Base-by-base conservation (phyloP, 2,329 filamentous ascomycete genomes). In the Ophiostoma tasmaniense region DNA sequence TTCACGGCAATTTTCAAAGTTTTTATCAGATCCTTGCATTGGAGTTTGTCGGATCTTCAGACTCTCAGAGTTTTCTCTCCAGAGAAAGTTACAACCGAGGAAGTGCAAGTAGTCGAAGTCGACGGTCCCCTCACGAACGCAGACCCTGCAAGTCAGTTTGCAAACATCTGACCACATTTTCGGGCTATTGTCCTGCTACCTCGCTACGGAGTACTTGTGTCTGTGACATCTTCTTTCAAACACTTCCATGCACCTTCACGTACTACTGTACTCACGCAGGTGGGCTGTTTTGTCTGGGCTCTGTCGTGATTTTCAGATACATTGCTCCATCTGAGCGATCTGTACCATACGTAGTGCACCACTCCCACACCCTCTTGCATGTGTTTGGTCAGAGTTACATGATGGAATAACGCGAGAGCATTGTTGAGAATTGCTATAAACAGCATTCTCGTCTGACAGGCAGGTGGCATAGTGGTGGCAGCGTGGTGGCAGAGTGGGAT, bases 331-430 rank as follows among this genome's bases (percentile, higher is more conserved):
- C n/a, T 25, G 50, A 64, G n/a, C 17, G 17, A 64, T 35, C 55
- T 28, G 25, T 61, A 30, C 25, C 25, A 25, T 61, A 61, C 55
- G 7, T 17, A 45, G 37, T 42, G 37, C 37, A 28, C n/a, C 64
- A n/a, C 64, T 37, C 37, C n/a, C 64, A 25, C 64, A 45, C 37
- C 64, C 37, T 39, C 35, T 45, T 65, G 30, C 62, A 28, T 42
- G 6, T 39, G 37, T 28, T 42, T 65, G 64, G 64, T 42, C 64
- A 65, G 14, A 28, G 35, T 45, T 65, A 65, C 64, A 65, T 65
- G 64, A 65, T 65, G 35, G 64, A 45, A 42, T 65, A 65, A 65
- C 35, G 64, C 64, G 62, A 64, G 13, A n/a, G 11, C 62, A 64
- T 64, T 39, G 62, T 35, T 64, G 17, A 55, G 22, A 8, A 55